Base-by-base conservation (phyloP, 2,329 filamentous ascomycete species). In the Rhinocladiella mackenziei region DNA sequence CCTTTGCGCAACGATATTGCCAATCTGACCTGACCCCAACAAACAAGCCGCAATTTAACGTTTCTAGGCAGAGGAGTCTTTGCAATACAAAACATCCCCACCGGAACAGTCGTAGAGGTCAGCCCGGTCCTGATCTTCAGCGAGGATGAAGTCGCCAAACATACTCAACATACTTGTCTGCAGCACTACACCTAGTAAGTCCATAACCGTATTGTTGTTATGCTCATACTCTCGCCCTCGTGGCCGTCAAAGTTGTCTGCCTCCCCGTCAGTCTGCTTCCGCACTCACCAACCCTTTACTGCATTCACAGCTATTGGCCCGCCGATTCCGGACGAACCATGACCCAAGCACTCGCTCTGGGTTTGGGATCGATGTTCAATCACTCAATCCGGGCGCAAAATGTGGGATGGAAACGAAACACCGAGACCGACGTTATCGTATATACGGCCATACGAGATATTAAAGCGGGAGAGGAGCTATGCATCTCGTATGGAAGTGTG, bases 321-420 rank as follows among this genome's bases (percentile, higher is more conserved):
- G 51, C 54, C 14, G 26, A 43, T 23, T 35, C 48, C 20, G 42
- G 58, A 58, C 11, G 57, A 45, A 36, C 55, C 53, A 44, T 63
- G 59, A 42, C 65, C 64, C 74, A 77, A 60, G 74, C 74, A 7
- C 60, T 77, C 2, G 65, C 75, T 9, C 65, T 77, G 19, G 74
- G 74, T 3, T 62, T 77, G 0, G 74, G 74, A 14, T 71, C 67
- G 30, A 73, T 77, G 68, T 77, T 77, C 63, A 77, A 77, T 47
- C 74, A 77, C 54, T 74, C 72, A 1, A 62, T 61, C 0, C 42
- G 32, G 18, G 51, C 66, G 11, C 74, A 76, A 49, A 77, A 77
- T 51, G 69, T 77, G 2, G 70, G 66, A 3, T 77, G 73, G 72
- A 64, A 65, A 40, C 63, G 73, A 13, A 68, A 77, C 53, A 43